Base-by-base conservation (phyloP, 805 yeast genomes). In the Osmozyma mogii region DNA sequence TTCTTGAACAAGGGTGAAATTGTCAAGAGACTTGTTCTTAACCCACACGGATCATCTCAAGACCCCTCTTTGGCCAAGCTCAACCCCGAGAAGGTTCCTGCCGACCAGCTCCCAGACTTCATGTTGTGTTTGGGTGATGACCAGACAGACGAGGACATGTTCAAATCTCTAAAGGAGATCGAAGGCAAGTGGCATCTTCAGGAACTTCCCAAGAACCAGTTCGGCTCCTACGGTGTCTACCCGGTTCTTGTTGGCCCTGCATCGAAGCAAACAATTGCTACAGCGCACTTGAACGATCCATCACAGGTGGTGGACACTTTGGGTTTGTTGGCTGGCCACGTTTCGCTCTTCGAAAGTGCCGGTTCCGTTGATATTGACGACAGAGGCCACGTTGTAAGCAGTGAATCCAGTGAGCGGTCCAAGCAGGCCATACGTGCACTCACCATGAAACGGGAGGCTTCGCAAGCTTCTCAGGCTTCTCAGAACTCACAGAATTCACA, bases 141-240 rank as follows among this genome's bases (percentile, higher is more conserved):
- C 54, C 69, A 79, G 24, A 92, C 99, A 0, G 99, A 92, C 55
- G 99, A 92, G 55, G 98, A 92, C 49, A 92, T 92, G 99, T 92
- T 92, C 55, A 68, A 65, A 35, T 79, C 89, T 16, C 63, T 92
- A 45, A 72, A 77, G 34, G 64, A 61, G 3, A 73, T 84, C 41
- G 85, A 80, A 44, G 46, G 50, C 3, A 48, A 54, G 15, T 75
- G 81, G 80, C 58, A 56, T 36, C 38, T 49, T 9, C 49, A 64
- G 12, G 56, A 60, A 5, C 51, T 61, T 22, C 58, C 63, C 2
- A 55, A 53, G 32, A 71, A 75, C 43, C 43, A 52, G n/a, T 64
- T 61, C 44, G 73, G 70, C 17, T 50, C 66, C 27, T 71, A 71
- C 52, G 83, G 89, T 10, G 60, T 87, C 28, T 82, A 75, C 50